These are phyloP conservation scores for Vararia minispora DNA, from an alignment of 768 basidiomycete genomes.

Conservation along the genomic window DNA sequence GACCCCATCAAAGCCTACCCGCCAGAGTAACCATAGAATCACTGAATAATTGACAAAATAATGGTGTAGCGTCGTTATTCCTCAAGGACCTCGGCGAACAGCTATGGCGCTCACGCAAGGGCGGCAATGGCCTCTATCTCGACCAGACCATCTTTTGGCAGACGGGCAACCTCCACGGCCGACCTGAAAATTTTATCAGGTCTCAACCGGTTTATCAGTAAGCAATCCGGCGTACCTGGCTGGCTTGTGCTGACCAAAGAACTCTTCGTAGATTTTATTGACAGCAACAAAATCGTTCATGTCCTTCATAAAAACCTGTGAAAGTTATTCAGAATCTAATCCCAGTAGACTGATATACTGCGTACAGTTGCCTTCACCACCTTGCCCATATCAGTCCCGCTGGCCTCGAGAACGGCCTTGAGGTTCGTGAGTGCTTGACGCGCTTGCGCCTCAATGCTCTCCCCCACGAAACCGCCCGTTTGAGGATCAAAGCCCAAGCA, in stretches of 20 bases:
- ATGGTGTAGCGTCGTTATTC: no score
- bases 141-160: slow-evolving; percentile 86
- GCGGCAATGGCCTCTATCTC: slow-evolving; percentile 86
- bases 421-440: slow-evolving; percentile 82
- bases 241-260: slow-evolving; percentile 88
- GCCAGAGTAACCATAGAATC: no score
- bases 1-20: no score
- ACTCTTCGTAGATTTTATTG: slow-evolving; percentile 71
- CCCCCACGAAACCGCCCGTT: slow-evolving; percentile 57
- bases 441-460: slow-evolving; percentile 73
- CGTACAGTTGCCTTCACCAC: slow-evolving; percentile 91
- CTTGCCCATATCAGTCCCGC: slow-evolving; percentile 65
- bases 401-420: slow-evolving; percentile 70
- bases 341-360: slow-evolving; percentile 18
- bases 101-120: neutral
- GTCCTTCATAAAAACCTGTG: slow-evolving; percentile 79
- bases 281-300: slow-evolving; percentile 86
- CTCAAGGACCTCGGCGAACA: no score
- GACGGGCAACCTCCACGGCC: slow-evolving; percentile 77
- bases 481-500: slow-evolving; percentile 75
- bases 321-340: neutral
- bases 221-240: slow-evolving; percentile 35
- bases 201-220: neutral
- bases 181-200: slow-evolving; percentile 25
- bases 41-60: no score